Evolutionary conservation across 352 stramenopile species (phyloP).

Genomic region (Aphanomyces stellatus): DNA sequence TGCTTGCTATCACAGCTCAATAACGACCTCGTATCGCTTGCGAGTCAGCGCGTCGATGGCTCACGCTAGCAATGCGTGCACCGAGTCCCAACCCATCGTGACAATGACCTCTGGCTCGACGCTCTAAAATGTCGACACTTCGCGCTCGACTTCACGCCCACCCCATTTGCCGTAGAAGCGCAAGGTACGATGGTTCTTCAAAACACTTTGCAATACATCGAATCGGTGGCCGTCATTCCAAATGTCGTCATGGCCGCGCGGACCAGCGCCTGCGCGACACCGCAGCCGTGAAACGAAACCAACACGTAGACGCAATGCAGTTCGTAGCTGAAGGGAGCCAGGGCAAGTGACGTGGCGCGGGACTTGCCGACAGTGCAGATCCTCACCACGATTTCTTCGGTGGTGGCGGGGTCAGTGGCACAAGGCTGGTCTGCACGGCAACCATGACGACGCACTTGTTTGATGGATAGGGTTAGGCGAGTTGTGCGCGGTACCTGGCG

Average conservation of each 20-base stretch:
- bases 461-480: neutral
- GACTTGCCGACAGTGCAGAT: slow-evolving; percentile 1
- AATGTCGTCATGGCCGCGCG: neutral
- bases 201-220: slow-evolving; percentile 15
- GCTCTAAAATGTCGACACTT: neutral
- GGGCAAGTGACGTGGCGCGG: neutral
- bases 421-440: no score
- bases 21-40: no score
- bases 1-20: no score
- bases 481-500: neutral
- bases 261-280: neutral
- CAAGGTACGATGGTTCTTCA: slow-evolving; percentile 2
- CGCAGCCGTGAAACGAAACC: neutral
- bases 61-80: no score
- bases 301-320: slow-evolving; percentile 4
- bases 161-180: slow-evolving; percentile 11
- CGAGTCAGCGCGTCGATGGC: no score
- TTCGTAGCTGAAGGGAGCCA: neutral
- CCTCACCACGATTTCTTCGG: neutral
- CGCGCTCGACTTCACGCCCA: neutral
- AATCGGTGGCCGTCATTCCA: neutral
- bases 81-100: neutral
- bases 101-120: neutral
- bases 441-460: neutral
- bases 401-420: neutral